phyloP scores from a whole-genome alignment of 306 rosid genomes.

The Pyrus pyrifolia region DNA sequence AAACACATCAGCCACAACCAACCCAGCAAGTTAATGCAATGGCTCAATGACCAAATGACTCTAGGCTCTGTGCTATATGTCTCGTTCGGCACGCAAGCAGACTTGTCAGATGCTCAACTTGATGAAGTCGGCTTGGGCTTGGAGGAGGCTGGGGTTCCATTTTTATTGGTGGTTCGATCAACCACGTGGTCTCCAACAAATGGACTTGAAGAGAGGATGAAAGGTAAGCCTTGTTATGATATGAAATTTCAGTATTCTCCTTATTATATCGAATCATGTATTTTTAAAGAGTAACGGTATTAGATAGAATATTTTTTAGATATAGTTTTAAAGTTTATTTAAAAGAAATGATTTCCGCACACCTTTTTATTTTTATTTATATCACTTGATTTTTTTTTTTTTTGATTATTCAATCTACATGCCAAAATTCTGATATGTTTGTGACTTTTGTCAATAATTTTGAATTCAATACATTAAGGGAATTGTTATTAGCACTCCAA shows the following conservation, averaged over 20 bases:
- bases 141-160: constrained; percentile 18
- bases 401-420: too few species aligned
- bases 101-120: constrained; percentile 19
- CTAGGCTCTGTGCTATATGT: constrained; percentile 20
- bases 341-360: too few species aligned
- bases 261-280: too few species aligned
- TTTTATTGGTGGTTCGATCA: constrained; percentile 21
- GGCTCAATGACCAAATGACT: neutral
- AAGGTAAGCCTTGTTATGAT: neutral
- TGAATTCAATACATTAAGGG: neutral
- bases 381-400: too few species aligned
- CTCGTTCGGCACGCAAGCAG: constrained; percentile 25
- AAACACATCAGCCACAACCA: neutral
- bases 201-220: neutral
- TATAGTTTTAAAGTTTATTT: too few species aligned
- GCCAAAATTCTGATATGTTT: too few species aligned
- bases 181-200: constrained; percentile 21
- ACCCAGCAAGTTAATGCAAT: neutral
- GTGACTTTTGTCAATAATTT: neutral
- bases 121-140: constrained; percentile 27
- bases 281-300: too few species aligned
- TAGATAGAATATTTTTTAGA: too few species aligned
- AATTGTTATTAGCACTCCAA: too few species aligned
- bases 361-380: too few species aligned
- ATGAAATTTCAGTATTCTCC: too few species aligned